A percentile compares a stretch with the other conserved stretches of the same genome.
phyloP scores from a whole-genome alignment of 768 basidiomycete species.

The Lentinula boryana region DNA sequence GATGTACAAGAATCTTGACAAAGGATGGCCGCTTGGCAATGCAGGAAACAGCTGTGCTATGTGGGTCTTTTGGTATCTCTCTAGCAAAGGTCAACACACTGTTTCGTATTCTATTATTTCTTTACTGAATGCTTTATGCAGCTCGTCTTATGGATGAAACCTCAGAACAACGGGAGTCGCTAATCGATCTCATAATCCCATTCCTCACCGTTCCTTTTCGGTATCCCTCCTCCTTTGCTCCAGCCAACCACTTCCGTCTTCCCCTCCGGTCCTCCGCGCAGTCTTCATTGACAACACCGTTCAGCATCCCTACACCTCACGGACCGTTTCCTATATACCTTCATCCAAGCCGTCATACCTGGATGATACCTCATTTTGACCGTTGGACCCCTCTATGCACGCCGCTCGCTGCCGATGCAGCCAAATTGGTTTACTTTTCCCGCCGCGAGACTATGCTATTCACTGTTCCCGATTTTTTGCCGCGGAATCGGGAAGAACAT shows the following conservation, averaged over 20 bases:
- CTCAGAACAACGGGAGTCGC: slow-evolving; percentile 15
- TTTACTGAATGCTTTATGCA: slow-evolving; percentile 3
- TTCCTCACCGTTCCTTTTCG: slow-evolving; percentile 46
- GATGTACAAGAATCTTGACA: slow-evolving; percentile 33
- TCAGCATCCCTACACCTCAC: slow-evolving; percentile 27
- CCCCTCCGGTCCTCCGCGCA: slow-evolving; percentile 29
- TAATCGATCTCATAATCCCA: slow-evolving; percentile 30
- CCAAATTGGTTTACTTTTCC: slow-evolving; percentile 58
- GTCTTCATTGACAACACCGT: neutral
- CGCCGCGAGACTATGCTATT: slow-evolving; percentile 47
- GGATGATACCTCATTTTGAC: slow-evolving; percentile 23
- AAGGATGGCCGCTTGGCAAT: slow-evolving; percentile 57
- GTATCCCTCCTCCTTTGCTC: slow-evolving; percentile 54
- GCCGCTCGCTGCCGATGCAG: slow-evolving; percentile 50
- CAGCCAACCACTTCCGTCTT: slow-evolving; percentile 53
- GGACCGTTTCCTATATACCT: slow-evolving; percentile 44
- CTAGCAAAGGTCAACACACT: slow-evolving; percentile 37
- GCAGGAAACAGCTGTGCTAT: slow-evolving; percentile 44
- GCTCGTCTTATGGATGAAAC: slow-evolving; percentile 23
- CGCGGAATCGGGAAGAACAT: slow-evolving; percentile 23
- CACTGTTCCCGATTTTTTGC: slow-evolving; percentile 32
- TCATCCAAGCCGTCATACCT: slow-evolving; percentile 22
- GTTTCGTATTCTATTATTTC: neutral
- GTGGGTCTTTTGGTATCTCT: slow-evolving; percentile 62
- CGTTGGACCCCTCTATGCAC: slow-evolving; percentile 19